phyloP scores from a whole-genome alignment of 805 yeast genomes.

The Spathaspora passalidarum region DNA sequence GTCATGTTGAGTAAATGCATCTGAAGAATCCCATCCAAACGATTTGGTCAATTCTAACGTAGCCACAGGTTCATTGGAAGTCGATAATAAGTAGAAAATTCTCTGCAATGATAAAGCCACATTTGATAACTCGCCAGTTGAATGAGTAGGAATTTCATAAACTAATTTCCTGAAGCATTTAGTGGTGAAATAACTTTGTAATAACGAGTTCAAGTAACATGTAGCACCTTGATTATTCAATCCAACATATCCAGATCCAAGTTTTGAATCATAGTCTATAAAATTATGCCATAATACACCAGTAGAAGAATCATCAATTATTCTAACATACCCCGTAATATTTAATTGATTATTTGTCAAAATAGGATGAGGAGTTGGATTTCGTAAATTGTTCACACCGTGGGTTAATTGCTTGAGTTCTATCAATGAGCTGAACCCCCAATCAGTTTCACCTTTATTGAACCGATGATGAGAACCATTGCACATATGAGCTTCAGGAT shows the following conservation, averaged over 20 bases:
- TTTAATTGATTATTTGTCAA: slow-evolving; percentile 58
- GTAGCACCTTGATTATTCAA: slow-evolving; percentile 97
- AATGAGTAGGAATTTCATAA: slow-evolving; percentile 76
- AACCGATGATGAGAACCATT: slow-evolving; percentile 79
- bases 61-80: slow-evolving; percentile 72
- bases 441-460: slow-evolving; percentile 72
- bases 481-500: slow-evolving; percentile 56
- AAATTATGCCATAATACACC: slow-evolving; percentile 95
- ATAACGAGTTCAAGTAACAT: slow-evolving; percentile 87
- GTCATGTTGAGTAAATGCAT: slow-evolving; percentile 96
- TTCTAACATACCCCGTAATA: slow-evolving; percentile 72
- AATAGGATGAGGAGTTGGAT: slow-evolving; percentile 26
- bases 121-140: slow-evolving; percentile 19
- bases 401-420: slow-evolving; percentile 47
- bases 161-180: slow-evolving; percentile 79
- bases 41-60: slow-evolving; percentile 85
- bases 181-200: slow-evolving; percentile 89
- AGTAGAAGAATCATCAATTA: slow-evolving; percentile 80
- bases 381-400: slow-evolving; percentile 6
- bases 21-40: slow-evolving; percentile 96
- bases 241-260: slow-evolving; percentile 88
- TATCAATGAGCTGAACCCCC: slow-evolving; percentile 89
- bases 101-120: slow-evolving; percentile 87
- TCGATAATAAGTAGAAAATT: slow-evolving; percentile 75
- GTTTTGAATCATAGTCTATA: slow-evolving; percentile 78